phyloP scores from a whole-genome alignment of 257 asterid species.

The Lavandula angustifolia region DNA sequence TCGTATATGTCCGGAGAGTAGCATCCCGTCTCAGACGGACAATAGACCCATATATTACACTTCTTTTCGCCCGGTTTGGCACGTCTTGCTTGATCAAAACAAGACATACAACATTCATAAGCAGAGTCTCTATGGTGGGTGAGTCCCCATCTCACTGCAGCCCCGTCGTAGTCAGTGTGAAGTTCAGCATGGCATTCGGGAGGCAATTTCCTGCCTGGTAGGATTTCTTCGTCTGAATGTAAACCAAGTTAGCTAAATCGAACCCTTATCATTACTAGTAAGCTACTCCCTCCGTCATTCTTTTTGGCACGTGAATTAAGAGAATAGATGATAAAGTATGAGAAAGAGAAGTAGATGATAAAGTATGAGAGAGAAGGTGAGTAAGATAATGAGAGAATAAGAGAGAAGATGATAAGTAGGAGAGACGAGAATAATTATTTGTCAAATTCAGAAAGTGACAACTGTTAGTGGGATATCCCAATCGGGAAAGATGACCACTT shows the following conservation, averaged over 20 bases:
- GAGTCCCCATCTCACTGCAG: constrained; percentile 92
- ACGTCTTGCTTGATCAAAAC: constrained; percentile 75
- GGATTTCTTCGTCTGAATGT: constrained; percentile 53
- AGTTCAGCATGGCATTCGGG: constrained; percentile 78
- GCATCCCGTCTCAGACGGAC: constrained; percentile 85
- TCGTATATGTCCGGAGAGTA: constrained; percentile 84
- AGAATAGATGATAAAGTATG: no score
- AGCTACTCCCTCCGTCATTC: no score
- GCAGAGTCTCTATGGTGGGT: constrained; percentile 91
- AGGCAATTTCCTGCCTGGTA: constrained; percentile 81
- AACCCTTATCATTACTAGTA: background rate
- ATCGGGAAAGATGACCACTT: no score
- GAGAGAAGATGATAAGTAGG: no score
- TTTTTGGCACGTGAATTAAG: no score
- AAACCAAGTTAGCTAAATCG: no score
- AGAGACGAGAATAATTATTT: no score
- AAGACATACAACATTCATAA: constrained; percentile 91
- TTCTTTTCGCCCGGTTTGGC: constrained; percentile 58
- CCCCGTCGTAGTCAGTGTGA: constrained; percentile 86
- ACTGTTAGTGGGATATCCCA: no score
- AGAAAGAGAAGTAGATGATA: no score
- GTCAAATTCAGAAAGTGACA: no score
- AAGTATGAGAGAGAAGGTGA: no score
- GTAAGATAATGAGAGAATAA: no score
- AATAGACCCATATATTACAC: constrained; percentile 94